Percentiles rank a stretch among this genome's conserved stretches.
Conservation (phyloP, 495 filamentous ascomycete species). For the Mycothermus thermophilus region DNA sequence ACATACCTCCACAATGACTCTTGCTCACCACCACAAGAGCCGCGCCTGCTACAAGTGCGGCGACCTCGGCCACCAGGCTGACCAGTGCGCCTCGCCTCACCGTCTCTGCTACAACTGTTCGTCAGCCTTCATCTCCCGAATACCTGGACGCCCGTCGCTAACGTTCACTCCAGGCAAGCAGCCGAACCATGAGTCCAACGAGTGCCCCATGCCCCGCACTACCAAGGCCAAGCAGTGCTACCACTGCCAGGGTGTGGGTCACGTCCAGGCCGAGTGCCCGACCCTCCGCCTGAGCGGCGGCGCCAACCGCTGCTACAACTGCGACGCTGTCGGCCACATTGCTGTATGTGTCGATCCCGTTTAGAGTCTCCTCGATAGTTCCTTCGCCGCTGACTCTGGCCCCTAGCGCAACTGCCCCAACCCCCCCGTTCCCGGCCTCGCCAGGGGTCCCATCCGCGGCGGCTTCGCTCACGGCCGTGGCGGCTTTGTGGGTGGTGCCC, state of each 20-base stretch:
- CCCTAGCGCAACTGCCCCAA: conserved; percentile 69
- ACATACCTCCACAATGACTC: conserved; percentile 10
- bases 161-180: conserved; percentile 54
- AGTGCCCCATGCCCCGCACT: conserved; percentile 87
- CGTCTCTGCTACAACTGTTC: conserved; percentile 98
- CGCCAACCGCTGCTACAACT: conserved; percentile 89
- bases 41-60: conserved; percentile 99
- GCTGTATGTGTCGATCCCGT: conserved; percentile 40
- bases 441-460: conserved; percentile 55
- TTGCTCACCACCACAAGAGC: conserved; percentile 51
- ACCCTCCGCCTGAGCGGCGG: conserved; percentile 82
- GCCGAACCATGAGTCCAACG: conserved; percentile 93
- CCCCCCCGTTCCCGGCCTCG: conserved; percentile 43
- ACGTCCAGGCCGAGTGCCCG: conserved; percentile 98
- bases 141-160: conserved; percentile 1
- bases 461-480: conserved; percentile 43
- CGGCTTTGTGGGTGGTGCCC: conserved; percentile 39
- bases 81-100: conserved; percentile 93
- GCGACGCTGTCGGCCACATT: conserved; percentile 82
- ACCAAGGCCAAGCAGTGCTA: conserved; percentile 99
- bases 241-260: conserved; percentile 95
- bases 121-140: conserved; percentile 4
- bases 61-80: conserved; percentile 97
- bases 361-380: too few relatives aligned
- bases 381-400: conserved; percentile 6